Evolutionary conservation across 2,329 filamentous ascomycete genomes (phyloP), one percentile per base, ranked within the genome.

Genomic region (Allantophomopsis cytisporea): DNA sequence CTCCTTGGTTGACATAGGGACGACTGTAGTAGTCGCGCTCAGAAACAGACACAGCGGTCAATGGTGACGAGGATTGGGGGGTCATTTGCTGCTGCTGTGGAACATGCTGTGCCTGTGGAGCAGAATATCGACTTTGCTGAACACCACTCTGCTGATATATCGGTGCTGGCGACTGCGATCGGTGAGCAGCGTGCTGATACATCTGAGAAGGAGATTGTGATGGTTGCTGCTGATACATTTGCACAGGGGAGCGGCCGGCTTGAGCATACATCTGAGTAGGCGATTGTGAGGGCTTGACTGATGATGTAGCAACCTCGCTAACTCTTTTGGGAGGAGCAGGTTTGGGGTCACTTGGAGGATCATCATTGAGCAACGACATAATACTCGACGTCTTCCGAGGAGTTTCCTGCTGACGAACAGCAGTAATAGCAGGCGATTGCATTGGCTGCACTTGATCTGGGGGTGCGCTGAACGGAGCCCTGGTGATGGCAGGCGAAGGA

Each of bases 331-430:
- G 23, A 30, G 50, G 63, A 54, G 74, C 73, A 1, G 61, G 60
- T 38, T 63, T 59, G 1, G 63, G 56, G n/a, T 64, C 64, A 15
- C 14, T 15, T 2, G n/a, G 14, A 6, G 66, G 59, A 39, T 78
- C 75, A 44, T 78, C 72, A 47, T 77, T 77, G 3, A 80, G 61
- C 43, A 80, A 55, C 1, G 73, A 72, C 67, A 78, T 76, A 44
- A 80, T 66, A 45, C 62, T 79, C 12, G 73, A 77, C 7, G 68
- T 76, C 59, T 78, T 79, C n/a, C 69, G 64, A 46, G 72, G 69
- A 2, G 58, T 54, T 2, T 64, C 55, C 31, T 62, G 63, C 18
- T 60, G 56, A 11, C 62, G 53, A 6, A 57, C 47, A 32, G 68
- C 53, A 31, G 63, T 56, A 20, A 63, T 56, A 16, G 63, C 53